Conservation (phyloP, 805 yeast genomes). For the Candida silvatica region DNA sequence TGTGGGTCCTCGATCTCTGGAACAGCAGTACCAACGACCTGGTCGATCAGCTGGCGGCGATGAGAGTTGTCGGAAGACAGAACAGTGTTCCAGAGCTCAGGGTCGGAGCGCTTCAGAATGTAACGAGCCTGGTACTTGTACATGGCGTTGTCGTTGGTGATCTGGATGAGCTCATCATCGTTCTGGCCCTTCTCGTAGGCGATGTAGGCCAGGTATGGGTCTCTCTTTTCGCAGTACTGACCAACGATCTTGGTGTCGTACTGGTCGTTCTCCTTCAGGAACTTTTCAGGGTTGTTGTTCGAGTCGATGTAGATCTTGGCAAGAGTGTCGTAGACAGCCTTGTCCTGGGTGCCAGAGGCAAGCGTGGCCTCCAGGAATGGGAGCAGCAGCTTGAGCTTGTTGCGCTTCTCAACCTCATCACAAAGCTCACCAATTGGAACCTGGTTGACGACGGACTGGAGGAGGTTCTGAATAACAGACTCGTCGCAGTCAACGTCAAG, state of each 20-base stretch:
- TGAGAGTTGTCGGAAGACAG: conserved; percentile 68
- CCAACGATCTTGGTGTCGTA: conserved; percentile 96
- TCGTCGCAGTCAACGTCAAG: conserved; percentile 98
- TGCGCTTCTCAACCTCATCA: conserved; percentile 93
- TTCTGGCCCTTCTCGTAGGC: conserved; percentile 94
- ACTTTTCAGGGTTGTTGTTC: conserved; percentile 95
- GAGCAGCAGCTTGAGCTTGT: conserved; percentile 80
- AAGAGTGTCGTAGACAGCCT: conserved; percentile 86
- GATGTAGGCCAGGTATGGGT: conserved; percentile 95
- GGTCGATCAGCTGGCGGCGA: conserved; percentile 88
- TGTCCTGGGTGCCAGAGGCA: conserved; percentile 77
- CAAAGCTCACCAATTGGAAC: conserved; percentile 89
- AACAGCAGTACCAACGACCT: conserved; percentile 91
- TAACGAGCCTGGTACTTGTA: conserved; percentile 99
- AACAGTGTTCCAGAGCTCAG: conserved; percentile 73
- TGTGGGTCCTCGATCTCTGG: conserved; percentile 91
- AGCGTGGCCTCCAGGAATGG: conserved; percentile 91
- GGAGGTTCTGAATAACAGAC: conserved; percentile 66
- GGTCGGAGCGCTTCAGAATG: conserved; percentile 80
- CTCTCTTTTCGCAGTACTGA: conserved; percentile 97
- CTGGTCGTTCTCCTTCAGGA: conserved; percentile 80
- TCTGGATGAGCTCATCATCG: conserved; percentile 79
- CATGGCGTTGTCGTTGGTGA: conserved; percentile 97
- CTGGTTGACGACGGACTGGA: conserved; percentile 84
- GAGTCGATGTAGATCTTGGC: conserved; percentile 98